Evolutionary conservation across 805 yeast species (phyloP), one percentile per base, ranked within the genome.

Genomic region (Cyberlindnera japonica): DNA sequence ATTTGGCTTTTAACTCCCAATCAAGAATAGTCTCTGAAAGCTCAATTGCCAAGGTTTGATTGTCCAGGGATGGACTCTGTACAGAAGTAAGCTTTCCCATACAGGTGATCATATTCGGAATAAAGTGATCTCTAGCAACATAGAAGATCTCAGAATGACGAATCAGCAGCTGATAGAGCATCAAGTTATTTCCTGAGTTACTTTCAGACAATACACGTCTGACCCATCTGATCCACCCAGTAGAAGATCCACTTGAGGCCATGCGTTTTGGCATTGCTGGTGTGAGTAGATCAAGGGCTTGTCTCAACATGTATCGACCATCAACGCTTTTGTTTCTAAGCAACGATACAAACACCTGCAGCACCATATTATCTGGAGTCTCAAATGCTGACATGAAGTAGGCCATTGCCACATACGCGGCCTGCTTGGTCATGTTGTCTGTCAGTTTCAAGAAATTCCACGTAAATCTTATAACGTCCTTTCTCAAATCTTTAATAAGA

Each of bases 371-470:
- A 0, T 85, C 73, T 7, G 96, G 95, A 1, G 96, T 88, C 33
- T 89, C 97, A 56, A 80, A 93, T 1, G 83, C 83, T 0, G 88
- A 75, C 44, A 93, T 89, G 61, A 91, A 93, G 57, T 79, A 79
- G 0, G 95, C 76, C 2, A 95, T 89, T 0, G 90, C 79, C 23
- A 89, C 86, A 58, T 91, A 90, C 0, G 98, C 97, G 4, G 93
- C 86, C 52, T 90, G 95, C 57, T 93, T 93, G 19, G 95, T 78
- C 37, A 89, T 75, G 37, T 81, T 75, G 57, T 93, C 99, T 47
- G 90, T 97, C 23, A 90, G 66, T 51, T 87, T 87, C 55, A 93
- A 82, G 54, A 81, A 85, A 50, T 86, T 85, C 99, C 99, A 93
- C 51, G 89, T 84, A 64, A 89, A 93, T 59, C 87, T 88, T 60